Evolutionary conservation across 768 basidiomycete species (phyloP), one percentile per base, ranked within the genome.

Genomic region (Gloeopeniophorella convolvens): DNA sequence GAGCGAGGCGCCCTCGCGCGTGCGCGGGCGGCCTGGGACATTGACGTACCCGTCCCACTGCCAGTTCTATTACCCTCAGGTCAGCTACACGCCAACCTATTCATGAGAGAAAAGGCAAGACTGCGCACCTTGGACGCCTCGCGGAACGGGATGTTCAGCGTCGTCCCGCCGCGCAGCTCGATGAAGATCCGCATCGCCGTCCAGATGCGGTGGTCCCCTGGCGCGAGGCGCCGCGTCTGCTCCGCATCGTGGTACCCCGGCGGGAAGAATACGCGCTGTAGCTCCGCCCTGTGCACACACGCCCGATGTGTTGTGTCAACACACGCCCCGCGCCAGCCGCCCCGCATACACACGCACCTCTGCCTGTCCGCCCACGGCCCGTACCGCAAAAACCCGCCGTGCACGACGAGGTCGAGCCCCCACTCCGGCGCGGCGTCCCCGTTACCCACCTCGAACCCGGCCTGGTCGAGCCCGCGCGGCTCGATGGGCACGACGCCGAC

Each of bases 351-450:
- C 51, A 42, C 68, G 59, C 61, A 83, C 89, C 93, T 74, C 66
- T 96, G 95, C 21, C 94, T 77, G 68, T 98, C 95, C 20, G 93
- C 86, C 95, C 95, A 98, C 3, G 95, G 95, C 4, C 95, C 95
- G 63, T 97, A 98, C 16, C 80, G 77, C 30, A 96, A 57, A 30
- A 74, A 65, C 0, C 90, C 94, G 15, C 82, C 82, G 50, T 79
- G 71, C n/a, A 97, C 71, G 15, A 83, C 75, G 15, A 98, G 58
- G 61, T 98, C 89, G 21, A 96, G 69, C 3, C 94, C 95, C 89
- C 93, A 98, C 62, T 98, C 90, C 5, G 95, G 95, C 18, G 87
- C 74, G 34, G 84, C 62, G 60, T 89, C 93, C 1, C 90, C 85
- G 61, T 96, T 96, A 2, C 89, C 92, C 42, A 93, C 73, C 55